Base-by-base conservation (phyloP, 176 grass and related monocot genomes). In the Areca catechu region DNA sequence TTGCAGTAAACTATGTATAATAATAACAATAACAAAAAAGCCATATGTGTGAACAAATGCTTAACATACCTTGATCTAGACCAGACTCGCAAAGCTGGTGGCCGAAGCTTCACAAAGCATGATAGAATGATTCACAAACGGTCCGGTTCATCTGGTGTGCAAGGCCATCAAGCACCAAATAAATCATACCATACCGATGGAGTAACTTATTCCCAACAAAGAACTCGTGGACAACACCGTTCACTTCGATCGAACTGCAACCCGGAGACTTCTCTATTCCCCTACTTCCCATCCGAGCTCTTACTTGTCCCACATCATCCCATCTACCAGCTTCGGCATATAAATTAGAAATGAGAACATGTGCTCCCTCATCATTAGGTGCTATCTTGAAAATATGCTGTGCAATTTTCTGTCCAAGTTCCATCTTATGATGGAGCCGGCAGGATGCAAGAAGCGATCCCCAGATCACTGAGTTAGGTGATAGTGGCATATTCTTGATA, bases 391-490 rank as follows among this genome's bases (percentile, higher is more conserved):
- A 60, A 6, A 84, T 74, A 7, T 63, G 51, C 27, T 64, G 63
- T 15, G 51, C 63, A 57, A 84, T 76, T 76, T 16, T 80, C 68
- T 69, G 74, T 21, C 63, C 86, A 49, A 90, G 56, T 61, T 83
- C 82, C 22, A 70, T 65, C 74, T 65, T 81, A 15, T 63, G 60
- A 60, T 90, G 74, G 60, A 86, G 65, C 73, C 83, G 54, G 72
- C 86, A 90, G 20, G 80, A 83, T 30, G 91, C 64, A 74, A 95
- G 85, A 68, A 95, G 71, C 61, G 82, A 86, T 19, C 86, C 83
- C 79, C 79, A 90, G 55, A 86, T 84, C 56, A 95, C 79, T 79
- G 63, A 34, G 70, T 90, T 95, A 4, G 77, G 60, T 17, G 77
- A 56, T 72, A 79, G 22, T 60, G 85, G 79, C 77, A 90, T 95